Percentiles rank a stretch among this genome's conserved stretches.
Conservation (phyloP, 805 yeast genomes). For the Ogataea haglerorum region DNA sequence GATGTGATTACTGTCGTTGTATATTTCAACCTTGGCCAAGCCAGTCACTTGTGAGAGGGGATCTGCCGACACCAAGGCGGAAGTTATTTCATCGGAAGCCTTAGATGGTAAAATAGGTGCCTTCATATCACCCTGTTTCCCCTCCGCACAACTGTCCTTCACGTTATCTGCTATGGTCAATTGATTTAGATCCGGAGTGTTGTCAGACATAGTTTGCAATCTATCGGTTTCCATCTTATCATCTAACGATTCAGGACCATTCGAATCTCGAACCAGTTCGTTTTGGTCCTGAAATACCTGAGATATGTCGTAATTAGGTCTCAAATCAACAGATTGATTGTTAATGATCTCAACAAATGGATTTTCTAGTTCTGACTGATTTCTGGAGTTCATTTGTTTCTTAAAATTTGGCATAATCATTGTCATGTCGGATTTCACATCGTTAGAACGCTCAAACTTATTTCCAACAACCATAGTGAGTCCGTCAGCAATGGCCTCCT, state of each 20-base stretch:
- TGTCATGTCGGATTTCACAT: slow-evolving; percentile 35
- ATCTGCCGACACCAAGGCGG: slow-evolving; percentile 23
- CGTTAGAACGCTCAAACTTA: slow-evolving; percentile 9
- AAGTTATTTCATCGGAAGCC: slow-evolving; percentile 12
- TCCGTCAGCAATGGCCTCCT: slow-evolving; percentile 24
- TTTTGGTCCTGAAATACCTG: slow-evolving; percentile 12
- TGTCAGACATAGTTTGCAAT: slow-evolving; percentile 16
- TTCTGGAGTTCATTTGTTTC: neutral
- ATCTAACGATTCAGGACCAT: neutral
- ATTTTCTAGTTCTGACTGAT: slow-evolving; percentile 2
- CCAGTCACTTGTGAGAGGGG: slow-evolving; percentile 24
- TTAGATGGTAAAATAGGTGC: slow-evolving; percentile 7
- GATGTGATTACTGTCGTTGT: slow-evolving; percentile 17
- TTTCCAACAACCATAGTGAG: slow-evolving; percentile 30
- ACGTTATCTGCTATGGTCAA: slow-evolving; percentile 14
- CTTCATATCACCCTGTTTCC: neutral
- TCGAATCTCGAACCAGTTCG: neutral
- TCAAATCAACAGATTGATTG: slow-evolving; percentile 2
- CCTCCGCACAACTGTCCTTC: slow-evolving; percentile 1
- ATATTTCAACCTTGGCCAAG: slow-evolving; percentile 19
- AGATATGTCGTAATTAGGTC: slow-evolving; percentile 10
- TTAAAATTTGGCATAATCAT: slow-evolving; percentile 34
- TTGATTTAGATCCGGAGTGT: slow-evolving; percentile 21
- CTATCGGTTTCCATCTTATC: slow-evolving; percentile 19
- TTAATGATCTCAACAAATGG: slow-evolving; percentile 15